Conservation (phyloP, 2,329 filamentous ascomycete genomes). For the Capronia americana region DNA sequence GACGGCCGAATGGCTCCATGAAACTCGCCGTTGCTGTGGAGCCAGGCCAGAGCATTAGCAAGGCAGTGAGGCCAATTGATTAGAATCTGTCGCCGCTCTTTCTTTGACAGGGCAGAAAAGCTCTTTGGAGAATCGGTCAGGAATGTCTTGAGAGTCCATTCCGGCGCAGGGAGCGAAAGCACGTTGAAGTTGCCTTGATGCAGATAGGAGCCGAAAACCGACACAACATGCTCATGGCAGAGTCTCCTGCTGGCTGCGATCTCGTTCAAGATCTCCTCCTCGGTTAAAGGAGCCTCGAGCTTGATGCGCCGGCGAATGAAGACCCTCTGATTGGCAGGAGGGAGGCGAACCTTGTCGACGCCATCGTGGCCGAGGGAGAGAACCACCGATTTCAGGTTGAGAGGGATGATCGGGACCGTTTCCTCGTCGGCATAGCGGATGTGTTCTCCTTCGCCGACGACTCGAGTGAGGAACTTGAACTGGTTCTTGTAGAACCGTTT, state of each 20-base stretch:
- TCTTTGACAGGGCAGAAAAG: conserved; percentile 52
- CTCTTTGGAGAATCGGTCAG: conserved; percentile 50
- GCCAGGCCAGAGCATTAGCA: conserved; percentile 60
- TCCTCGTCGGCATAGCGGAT: conserved; percentile 65
- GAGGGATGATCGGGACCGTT: conserved; percentile 64
- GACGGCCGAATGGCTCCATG: conserved; percentile 66
- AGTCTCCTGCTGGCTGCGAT: conserved; percentile 48
- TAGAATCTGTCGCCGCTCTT: conserved; percentile 49
- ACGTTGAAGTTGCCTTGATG: conserved; percentile 52
- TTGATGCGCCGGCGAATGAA: conserved; percentile 49
- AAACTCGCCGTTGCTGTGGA: conserved; percentile 61
- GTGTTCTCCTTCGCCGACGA: conserved; percentile 62
- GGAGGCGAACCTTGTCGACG: conserved; percentile 51
- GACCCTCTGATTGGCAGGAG: conserved; percentile 40
- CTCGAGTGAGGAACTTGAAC: conserved; percentile 64
- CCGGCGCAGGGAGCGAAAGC: conserved; percentile 51
- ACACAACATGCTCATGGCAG: conserved; percentile 53
- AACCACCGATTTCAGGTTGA: conserved; percentile 54
- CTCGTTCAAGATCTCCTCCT: conserved; percentile 50
- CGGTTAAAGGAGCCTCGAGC: conserved; percentile 48
- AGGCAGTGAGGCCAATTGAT: conserved; percentile 59
- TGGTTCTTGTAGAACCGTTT: conserved; percentile 65
- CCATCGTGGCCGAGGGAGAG: conserved; percentile 46
- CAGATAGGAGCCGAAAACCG: conserved; percentile 54
- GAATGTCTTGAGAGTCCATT: conserved; percentile 52